phyloP scores from a whole-genome alignment of 257 asterid species.

The Catharanthus roseus region DNA sequence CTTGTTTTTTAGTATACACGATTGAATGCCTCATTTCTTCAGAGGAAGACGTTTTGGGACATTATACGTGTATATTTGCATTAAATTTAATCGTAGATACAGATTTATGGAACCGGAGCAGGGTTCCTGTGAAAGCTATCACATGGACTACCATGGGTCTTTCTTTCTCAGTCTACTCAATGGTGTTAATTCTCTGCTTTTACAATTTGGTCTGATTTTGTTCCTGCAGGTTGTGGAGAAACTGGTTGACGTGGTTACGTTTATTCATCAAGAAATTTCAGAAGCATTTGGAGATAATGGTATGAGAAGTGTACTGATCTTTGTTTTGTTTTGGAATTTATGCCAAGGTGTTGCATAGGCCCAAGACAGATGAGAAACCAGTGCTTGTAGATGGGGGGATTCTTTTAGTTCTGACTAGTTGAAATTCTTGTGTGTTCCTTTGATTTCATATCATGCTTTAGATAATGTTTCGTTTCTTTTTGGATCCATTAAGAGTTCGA shows the following conservation, averaged over 20 bases:
- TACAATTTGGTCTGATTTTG: conserved; percentile 12
- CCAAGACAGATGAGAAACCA: not conserved
- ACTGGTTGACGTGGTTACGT: conserved; percentile 85
- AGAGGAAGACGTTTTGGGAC: not conserved
- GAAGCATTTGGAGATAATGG: conserved; percentile 78
- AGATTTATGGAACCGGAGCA: not conserved
- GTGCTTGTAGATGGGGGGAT: not conserved
- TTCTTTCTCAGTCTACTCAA: not conserved
- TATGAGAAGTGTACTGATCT: conserved; percentile 22
- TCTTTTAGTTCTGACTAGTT: not conserved
- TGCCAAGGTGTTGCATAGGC: not conserved
- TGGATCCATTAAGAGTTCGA: no score
- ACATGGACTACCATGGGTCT: not conserved
- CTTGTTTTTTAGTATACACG: not conserved
- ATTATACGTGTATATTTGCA: not conserved
- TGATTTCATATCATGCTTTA: not conserved
- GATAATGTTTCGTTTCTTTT: not conserved
- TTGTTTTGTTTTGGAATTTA: not conserved
- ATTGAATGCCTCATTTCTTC: not conserved
- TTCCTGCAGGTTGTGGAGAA: conserved; percentile 80
- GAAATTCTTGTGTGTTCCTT: not conserved
- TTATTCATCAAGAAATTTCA: conserved; percentile 75
- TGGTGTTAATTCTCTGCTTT: conserved; percentile 5
- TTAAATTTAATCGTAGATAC: not conserved
- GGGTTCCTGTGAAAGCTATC: not conserved